Evolutionary conservation across 2,329 filamentous ascomycete species (phyloP), one percentile per base, ranked within the genome.

Genomic region (Aureobasidium sp.): DNA sequence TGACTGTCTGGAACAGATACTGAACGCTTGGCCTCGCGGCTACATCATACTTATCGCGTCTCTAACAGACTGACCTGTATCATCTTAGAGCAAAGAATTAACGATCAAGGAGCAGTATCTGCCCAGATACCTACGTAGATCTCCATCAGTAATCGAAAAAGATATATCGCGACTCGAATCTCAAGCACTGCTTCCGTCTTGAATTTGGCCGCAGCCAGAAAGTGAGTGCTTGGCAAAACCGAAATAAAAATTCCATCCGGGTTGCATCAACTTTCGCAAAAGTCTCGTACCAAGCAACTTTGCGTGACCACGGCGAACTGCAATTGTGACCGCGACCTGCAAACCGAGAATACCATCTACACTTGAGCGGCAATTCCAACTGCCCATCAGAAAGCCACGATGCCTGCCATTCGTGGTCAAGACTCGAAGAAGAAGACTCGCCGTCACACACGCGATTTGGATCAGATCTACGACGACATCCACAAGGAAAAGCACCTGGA

Each of bases 391-490:
- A 3, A 13, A 57, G 13, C 47, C 70, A 72, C 63, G 64, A 81
- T 81, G 79, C 79, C 79, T 64, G 78, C 78, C 64, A 80, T 81
- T 65, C 74, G 79, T 62, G 79, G 79, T 67, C 69, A 75, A 61
- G 72, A 80, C 63, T 79, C 76, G 41, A 79, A 79, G 69, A 77
- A 76, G 69, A 79, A 79, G 74, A 78, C 78, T 64, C 72, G 76
- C 52, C 73, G 75, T 51, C 71, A 77, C 66, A 78, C 70, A 71
- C 94, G 94, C 75, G 93, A 96, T 75, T 82, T 97, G 71, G 94
- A 99, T 76, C 92, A 97, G 78, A 86, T 97, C 75, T 86, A 92
- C 72, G 85, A 86, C 67, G 94, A 99, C 74, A 77, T 97, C 62
- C 79, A 82, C 66, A 89, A 87, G 36, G 83, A 90, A 24, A 89